Conservation (phyloP, 352 stramenopile genomes). For the Blastocystis sp. region DNA sequence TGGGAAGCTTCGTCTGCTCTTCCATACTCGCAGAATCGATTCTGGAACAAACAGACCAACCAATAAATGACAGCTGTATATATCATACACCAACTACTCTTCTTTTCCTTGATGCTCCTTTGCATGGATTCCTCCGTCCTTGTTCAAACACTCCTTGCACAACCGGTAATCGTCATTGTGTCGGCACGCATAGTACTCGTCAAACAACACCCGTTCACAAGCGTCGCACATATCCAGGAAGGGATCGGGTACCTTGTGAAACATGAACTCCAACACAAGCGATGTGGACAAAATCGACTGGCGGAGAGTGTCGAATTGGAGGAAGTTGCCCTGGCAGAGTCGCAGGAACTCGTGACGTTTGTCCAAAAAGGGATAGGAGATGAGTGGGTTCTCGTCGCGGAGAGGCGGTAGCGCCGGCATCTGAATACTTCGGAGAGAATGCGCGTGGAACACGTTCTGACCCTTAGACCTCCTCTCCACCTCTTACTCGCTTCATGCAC, state of each 20-base stretch:
- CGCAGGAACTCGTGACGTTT: constrained; percentile 45
- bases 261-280: constrained; percentile 45
- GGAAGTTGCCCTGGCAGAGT: constrained; percentile 46
- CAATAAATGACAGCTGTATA: neutral
- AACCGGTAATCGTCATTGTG: constrained; percentile 31
- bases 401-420: neutral
- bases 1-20: neutral
- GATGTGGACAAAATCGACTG: constrained; percentile 36
- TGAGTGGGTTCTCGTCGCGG: neutral
- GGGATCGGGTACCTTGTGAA: constrained; percentile 15
- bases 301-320: constrained; percentile 40
- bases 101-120: neutral
- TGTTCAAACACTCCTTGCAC: constrained; percentile 38
- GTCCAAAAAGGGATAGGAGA: constrained; percentile 32
- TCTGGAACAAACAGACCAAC: neutral
- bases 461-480: neutral
- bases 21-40: neutral
- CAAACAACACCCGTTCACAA: constrained; percentile 26
- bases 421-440: neutral
- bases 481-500: neutral
- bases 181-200: constrained; percentile 18
- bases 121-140: constrained; percentile 13
- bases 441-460: neutral
- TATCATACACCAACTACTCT: neutral
- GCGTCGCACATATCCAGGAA: constrained; percentile 41